Evolutionary conservation across 768 basidiomycete genomes (phyloP).

Genomic region (Favolaschia claudopus): DNA sequence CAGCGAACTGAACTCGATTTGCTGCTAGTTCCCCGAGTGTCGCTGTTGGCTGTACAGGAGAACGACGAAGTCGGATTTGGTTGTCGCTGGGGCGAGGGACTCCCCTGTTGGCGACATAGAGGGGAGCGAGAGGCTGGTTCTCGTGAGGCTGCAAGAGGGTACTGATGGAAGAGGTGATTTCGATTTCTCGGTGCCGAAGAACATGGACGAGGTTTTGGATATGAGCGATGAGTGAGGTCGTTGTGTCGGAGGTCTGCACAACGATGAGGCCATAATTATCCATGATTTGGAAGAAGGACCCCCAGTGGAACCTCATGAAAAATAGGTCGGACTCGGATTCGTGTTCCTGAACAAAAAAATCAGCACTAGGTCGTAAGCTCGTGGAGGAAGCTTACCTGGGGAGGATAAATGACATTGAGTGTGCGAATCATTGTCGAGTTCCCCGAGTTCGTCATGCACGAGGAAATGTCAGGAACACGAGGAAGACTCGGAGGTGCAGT

Average conservation of each 20-base stretch:
- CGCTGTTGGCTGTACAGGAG: not conserved
- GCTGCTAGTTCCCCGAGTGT: not conserved
- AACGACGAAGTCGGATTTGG: not conserved
- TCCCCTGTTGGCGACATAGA: not conserved
- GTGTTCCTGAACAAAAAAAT: not conserved
- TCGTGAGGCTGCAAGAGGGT: constrained; percentile 1
- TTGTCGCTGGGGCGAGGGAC: constrained; percentile 8
- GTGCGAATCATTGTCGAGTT: not conserved
- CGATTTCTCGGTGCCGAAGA: not conserved
- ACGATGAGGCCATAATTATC: not conserved
- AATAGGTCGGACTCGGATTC: not conserved
- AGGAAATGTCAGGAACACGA: not conserved
- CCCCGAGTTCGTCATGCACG: not conserved
- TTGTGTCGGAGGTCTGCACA: not conserved
- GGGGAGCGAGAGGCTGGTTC: not conserved
- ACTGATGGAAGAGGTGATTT: not conserved
- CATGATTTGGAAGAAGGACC: not conserved
- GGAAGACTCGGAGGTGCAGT: not conserved
- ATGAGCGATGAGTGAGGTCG: not conserved
- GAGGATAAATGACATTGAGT: not conserved
- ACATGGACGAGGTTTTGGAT: not conserved
- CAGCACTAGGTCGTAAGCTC: not conserved
- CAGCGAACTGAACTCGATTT: constrained; percentile 7
- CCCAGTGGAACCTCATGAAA: not conserved
- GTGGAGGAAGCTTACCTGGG: not conserved